Evolutionary conservation across 75 land plant genomes (phyloP).

Genomic region (Selaginella moellendorffii): DNA sequence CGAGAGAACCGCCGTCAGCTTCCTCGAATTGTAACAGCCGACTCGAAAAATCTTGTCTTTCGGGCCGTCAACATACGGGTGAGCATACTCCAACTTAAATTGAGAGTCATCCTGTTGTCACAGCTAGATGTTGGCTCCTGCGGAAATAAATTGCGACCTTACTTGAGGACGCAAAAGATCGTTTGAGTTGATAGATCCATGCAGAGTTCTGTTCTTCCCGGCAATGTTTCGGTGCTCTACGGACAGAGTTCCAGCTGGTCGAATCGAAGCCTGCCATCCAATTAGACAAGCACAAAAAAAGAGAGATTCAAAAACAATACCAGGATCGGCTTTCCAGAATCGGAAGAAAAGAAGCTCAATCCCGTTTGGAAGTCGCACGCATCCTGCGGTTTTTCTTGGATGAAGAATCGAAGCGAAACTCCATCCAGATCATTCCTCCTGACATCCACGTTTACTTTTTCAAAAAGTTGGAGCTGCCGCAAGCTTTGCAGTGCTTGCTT

Average conservation of each 20-base stretch:
- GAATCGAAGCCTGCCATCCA: constrained; percentile 14
- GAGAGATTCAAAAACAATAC: background rate
- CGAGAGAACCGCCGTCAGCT: constrained; percentile 18
- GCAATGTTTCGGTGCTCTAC: constrained; percentile 20
- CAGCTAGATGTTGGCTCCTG: background rate
- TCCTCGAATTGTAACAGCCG: constrained; percentile 19
- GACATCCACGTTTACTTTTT: background rate
- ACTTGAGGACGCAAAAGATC: constrained; percentile 23
- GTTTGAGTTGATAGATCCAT: constrained; percentile 13
- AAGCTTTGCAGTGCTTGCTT: background rate
- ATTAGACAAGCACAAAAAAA: background rate
- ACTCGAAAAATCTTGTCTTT: constrained; percentile 13
- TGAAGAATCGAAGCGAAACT: background rate
- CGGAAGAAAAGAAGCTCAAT: background rate
- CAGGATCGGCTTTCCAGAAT: background rate
- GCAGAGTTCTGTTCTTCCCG: constrained; percentile 18
- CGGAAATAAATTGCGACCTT: background rate
- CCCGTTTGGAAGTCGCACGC: background rate
- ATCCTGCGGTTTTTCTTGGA: background rate
- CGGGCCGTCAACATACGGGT: constrained; percentile 15
- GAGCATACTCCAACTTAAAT: constrained; percentile 25
- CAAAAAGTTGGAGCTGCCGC: background rate
- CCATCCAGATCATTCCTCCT: background rate
- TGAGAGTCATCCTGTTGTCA: constrained; percentile 16
- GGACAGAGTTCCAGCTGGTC: constrained; percentile 21